phyloP scores from a whole-genome alignment of 2,329 filamentous ascomycete genomes.

The Xylaria hypoxylon region DNA sequence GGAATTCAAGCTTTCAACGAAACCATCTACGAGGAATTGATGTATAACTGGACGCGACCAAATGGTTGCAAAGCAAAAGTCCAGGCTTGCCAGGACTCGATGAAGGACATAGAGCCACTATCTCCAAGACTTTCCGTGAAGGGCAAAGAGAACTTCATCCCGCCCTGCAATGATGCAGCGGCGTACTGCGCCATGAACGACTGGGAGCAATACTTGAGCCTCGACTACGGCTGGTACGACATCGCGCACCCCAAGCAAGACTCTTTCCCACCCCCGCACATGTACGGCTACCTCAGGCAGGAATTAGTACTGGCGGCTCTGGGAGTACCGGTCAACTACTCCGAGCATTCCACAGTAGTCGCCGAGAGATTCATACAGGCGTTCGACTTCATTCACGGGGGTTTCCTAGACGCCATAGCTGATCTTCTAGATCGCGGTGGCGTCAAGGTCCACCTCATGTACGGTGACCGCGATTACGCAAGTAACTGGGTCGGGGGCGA shows the following conservation, averaged over 20 bases:
- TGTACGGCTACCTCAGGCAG: constrained; percentile 64
- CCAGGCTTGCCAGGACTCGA: constrained; percentile 59
- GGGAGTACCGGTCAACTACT: constrained; percentile 68
- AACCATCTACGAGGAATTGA: constrained; percentile 18
- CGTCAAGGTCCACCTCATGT: constrained; percentile 65
- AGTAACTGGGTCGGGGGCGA: constrained; percentile 70
- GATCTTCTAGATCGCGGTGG: constrained; percentile 60
- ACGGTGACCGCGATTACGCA: constrained; percentile 67
- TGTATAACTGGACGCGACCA: constrained; percentile 30
- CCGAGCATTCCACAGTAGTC: constrained; percentile 55
- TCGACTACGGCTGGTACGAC: constrained; percentile 65
- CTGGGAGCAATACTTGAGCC: constrained; percentile 16
- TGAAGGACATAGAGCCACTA: constrained; percentile 59
- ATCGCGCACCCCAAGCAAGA: constrained; percentile 62
- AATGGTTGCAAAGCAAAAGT: constrained; percentile 64
- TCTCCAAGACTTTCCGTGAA: constrained; percentile 52
- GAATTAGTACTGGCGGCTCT: constrained; percentile 63
- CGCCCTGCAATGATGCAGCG: constrained; percentile 57
- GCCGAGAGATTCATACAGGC: constrained; percentile 53
- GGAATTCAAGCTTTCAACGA: constrained; percentile 19
- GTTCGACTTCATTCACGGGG: constrained; percentile 42
- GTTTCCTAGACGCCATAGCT: constrained; percentile 56
- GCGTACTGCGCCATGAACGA: constrained; percentile 53
- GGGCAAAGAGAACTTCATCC: constrained; percentile 54
- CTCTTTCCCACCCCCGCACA: constrained; percentile 62